Evolutionary conservation across 2,329 filamentous ascomycete species (phyloP), one percentile per base, ranked within the genome.

Genomic region (Rhynchosporium agropyri): DNA sequence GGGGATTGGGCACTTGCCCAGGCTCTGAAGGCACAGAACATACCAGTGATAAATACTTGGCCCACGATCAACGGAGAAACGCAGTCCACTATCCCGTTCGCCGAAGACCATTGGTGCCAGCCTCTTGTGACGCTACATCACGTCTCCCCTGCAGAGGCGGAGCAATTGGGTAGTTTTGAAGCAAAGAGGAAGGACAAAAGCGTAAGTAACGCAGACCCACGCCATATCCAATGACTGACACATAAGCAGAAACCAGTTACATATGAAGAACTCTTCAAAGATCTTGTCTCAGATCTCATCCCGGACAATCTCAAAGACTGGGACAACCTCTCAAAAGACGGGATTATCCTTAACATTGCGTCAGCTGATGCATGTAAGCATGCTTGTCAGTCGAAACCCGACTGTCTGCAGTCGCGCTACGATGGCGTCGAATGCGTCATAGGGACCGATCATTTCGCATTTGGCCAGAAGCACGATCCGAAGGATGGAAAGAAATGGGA

Each of bases 11-110:
- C 84, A 46, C 76, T 84, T 46, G 77, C 78, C 9, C 65, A 77
- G 55, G 79, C 79, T 3, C 67, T 85, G 57, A 76, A 80, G 58
- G 78, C 84, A 55, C 79, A 79, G 8, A 75, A 75, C 0, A 69
- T 80, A 4, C 65, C 45, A 8, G 9, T 64, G 65, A 2, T 74
- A 28, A 74, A 83, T 60, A 75, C 76, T 75, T 84, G 80, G 78
- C 83, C 83, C 0, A 79, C 80, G 45, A 79, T 85, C 69, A 84
- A 84, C 65, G 81, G 82, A 61, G 83, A 85, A 68, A 83, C 81
- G 68, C 80, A 81, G 5, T 78, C 74, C 48, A 81, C 79, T 10
- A 70, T 84, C 33, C 79, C 80, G 3, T 84, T 76, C 55, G 72
- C 71, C 77, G 46, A 69, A 77, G 31, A 66, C 28, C 36, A 84